phyloP scores from a whole-genome alignment of 2,329 filamentous ascomycete species.

The Pleochaeta shiraiana region DNA sequence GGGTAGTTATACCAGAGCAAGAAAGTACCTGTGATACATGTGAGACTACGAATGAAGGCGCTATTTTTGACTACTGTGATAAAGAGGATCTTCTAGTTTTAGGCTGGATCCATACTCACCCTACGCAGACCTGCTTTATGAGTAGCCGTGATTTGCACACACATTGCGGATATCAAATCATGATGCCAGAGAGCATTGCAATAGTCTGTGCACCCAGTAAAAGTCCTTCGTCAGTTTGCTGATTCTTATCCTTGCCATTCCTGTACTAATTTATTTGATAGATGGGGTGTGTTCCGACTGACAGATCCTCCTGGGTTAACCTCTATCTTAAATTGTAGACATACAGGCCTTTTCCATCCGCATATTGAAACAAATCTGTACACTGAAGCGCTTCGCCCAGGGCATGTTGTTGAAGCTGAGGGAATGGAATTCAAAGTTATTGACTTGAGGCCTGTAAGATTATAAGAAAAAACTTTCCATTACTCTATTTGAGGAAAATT shows the following conservation, averaged over 20 bases:
- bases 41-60: constrained; percentile 72
- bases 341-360: constrained; percentile 67
- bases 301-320: constrained; percentile 83
- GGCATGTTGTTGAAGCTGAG: constrained; percentile 35
- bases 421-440: constrained; percentile 39
- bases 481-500: neutral
- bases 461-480: no score
- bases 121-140: constrained; percentile 95
- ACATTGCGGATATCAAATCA: constrained; percentile 82
- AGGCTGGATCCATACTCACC: constrained; percentile 90
- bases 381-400: constrained; percentile 25
- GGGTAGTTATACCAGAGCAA: constrained; percentile 79
- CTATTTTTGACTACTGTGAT: constrained; percentile 65
- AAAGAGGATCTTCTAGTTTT: constrained; percentile 16
- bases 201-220: constrained; percentile 87
- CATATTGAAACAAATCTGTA: constrained; percentile 25
- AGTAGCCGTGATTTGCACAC: constrained; percentile 87
- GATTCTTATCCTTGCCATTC: neutral
- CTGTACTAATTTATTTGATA: constrained; percentile 19
- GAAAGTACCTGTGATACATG: constrained; percentile 81
- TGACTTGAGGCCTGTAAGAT: constrained; percentile 35
- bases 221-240: constrained; percentile 40
- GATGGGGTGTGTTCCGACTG: constrained; percentile 78
- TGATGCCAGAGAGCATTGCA: constrained; percentile 90
- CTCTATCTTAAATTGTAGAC: constrained; percentile 58